These are phyloP conservation scores for Moesziomyces aphidis DNA, from an alignment of 1,284 basidiomycete genomes.

Conservation along the genomic window DNA sequence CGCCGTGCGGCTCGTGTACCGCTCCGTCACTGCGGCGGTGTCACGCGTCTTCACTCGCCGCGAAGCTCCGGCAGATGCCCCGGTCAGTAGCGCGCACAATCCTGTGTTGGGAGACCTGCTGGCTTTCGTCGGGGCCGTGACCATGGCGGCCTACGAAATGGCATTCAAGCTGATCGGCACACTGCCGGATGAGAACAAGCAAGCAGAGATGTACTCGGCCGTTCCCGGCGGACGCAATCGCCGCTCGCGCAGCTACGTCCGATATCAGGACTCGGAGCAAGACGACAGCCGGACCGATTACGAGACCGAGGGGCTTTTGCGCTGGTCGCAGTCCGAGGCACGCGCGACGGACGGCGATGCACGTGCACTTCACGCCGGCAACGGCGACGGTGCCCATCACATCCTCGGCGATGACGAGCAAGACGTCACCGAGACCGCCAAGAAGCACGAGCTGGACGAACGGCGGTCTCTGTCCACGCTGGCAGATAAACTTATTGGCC, in stretches of 20 bases:
- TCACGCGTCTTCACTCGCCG: conserved; percentile 5
- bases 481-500: conserved; percentile 24
- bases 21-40: conserved; percentile 1
- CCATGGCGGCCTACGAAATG: conserved; percentile 67
- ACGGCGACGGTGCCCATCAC: conserved; percentile 9
- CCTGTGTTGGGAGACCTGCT: conserved; percentile 59
- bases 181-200: conserved; percentile 57
- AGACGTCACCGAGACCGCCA: conserved; percentile 8
- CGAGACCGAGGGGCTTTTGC: conserved; percentile 37
- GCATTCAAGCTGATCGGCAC: conserved; percentile 63
- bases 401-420: conserved; percentile 32
- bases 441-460: conserved; percentile 5
- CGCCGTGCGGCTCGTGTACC: conserved; percentile 10
- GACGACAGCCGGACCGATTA: conserved; percentile 1
- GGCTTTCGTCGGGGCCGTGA: conserved; percentile 62
- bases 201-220: conserved; percentile 46
- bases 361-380: background rate
- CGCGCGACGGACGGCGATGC: conserved; percentile 7
- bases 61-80: conserved; percentile 1
- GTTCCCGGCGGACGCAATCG: conserved; percentile 31
- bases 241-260: conserved; percentile 44
- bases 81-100: conserved; percentile 36
- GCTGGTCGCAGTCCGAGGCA: conserved; percentile 1
- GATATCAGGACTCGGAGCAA: conserved; percentile 14
- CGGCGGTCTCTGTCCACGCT: conserved; percentile 8